These are phyloP conservation scores for Chlorociboria aeruginascens DNA, from an alignment of 495 filamentous ascomycete genomes.

Conservation along the genomic window DNA sequence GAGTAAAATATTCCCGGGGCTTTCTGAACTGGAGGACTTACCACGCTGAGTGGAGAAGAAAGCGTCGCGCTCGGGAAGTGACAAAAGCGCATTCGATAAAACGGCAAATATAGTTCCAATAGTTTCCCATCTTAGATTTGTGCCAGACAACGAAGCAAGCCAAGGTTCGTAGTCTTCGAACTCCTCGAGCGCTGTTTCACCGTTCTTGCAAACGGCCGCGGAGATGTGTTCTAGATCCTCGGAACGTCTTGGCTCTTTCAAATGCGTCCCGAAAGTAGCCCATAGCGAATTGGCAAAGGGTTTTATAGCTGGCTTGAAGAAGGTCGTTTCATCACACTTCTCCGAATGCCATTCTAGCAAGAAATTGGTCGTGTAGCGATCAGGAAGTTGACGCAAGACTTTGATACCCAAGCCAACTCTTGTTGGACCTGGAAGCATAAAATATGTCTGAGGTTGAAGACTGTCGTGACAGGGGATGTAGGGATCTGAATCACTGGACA, in stretches of 20 bases:
- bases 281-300: slow-evolving; percentile 9
- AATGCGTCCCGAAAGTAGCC: slow-evolving; percentile 6
- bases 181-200: slow-evolving; percentile 12
- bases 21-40: no score
- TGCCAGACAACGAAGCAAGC: slow-evolving; percentile 10
- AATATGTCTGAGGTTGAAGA: slow-evolving; percentile 15
- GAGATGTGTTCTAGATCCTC: slow-evolving; percentile 9
- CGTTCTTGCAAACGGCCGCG: slow-evolving; percentile 13
- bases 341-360: slow-evolving; percentile 13
- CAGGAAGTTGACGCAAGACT: slow-evolving; percentile 11
- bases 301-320: slow-evolving; percentile 4
- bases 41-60: slow-evolving; percentile 13
- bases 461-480: slow-evolving; percentile 5
- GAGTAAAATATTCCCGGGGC: no score
- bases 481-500: slow-evolving; percentile 9
- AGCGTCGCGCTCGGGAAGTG: slow-evolving; percentile 13
- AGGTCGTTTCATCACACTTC: slow-evolving; percentile 5
- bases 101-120: slow-evolving; percentile 11
- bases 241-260: slow-evolving; percentile 6
- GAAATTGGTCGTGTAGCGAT: slow-evolving; percentile 13
- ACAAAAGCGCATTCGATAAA: slow-evolving; percentile 4
- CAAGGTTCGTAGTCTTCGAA: slow-evolving; percentile 15
- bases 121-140: slow-evolving; percentile 18
- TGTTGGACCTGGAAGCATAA: slow-evolving; percentile 14
- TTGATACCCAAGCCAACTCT: slow-evolving; percentile 11